These are phyloP conservation scores for Vitis hybrid DNA, from an alignment of 177 flowering plant genomes.

Conservation along the genomic window DNA sequence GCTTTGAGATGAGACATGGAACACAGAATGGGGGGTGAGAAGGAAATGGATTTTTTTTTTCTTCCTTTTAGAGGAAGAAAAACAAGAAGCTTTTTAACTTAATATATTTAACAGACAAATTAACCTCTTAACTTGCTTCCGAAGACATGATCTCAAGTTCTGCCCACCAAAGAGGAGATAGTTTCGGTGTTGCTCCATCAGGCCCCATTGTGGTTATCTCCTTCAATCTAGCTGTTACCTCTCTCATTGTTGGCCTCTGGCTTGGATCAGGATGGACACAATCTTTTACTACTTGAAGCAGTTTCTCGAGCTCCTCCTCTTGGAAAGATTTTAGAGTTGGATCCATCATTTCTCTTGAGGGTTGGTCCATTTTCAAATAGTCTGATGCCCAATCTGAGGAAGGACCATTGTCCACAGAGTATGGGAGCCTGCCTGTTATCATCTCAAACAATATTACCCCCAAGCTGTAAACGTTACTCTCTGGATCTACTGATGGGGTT, in stretches of 20 bases:
- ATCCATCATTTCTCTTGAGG: slow-evolving; percentile 48
- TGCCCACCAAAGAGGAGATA: slow-evolving; percentile 87
- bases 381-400: slow-evolving; percentile 42
- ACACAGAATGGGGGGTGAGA: not conserved
- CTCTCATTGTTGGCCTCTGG: slow-evolving; percentile 62
- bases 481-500: slow-evolving; percentile 23
- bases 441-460: slow-evolving; percentile 67
- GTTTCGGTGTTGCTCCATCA: slow-evolving; percentile 65
- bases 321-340: slow-evolving; percentile 51
- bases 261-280: slow-evolving; percentile 55
- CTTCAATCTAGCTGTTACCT: slow-evolving; percentile 46
- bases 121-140: slow-evolving; percentile 27
- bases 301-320: slow-evolving; percentile 39
- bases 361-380: slow-evolving; percentile 26
- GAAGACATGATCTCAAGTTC: slow-evolving; percentile 71
- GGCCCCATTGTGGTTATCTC: slow-evolving; percentile 70
- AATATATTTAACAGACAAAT: not conserved
- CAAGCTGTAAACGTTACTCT: slow-evolving; percentile 58
- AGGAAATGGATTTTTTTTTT: too few species aligned
- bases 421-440: slow-evolving; percentile 60
- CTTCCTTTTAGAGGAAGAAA: not conserved
- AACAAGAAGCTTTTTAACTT: not conserved
- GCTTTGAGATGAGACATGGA: not conserved
- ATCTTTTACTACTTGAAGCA: slow-evolving; percentile 39
- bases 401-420: slow-evolving; percentile 27